Conservation (phyloP, 2,329 filamentous ascomycete species). For the Ceratocystis smalleyi region DNA sequence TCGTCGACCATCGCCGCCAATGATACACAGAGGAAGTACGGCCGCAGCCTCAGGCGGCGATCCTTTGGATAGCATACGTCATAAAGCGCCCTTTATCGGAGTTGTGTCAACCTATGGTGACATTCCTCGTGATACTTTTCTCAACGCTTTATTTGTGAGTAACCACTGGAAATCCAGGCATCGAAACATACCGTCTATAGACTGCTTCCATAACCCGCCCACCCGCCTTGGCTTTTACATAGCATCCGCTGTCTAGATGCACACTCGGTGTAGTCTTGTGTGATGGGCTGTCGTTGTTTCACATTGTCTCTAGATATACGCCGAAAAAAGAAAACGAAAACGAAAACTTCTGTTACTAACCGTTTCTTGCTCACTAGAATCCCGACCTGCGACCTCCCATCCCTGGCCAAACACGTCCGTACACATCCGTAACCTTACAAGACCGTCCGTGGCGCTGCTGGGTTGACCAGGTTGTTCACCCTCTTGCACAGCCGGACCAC, state of each 20-base stretch:
- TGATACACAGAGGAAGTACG: background rate
- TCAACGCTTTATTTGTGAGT: slow-evolving; percentile 16
- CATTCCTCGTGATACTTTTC: slow-evolving; percentile 8
- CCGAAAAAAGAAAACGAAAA: background rate
- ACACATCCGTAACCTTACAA: slow-evolving; percentile 12
- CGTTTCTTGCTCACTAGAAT: background rate
- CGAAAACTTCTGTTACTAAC: background rate
- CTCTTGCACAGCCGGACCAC: slow-evolving; percentile 14
- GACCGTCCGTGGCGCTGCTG: slow-evolving; percentile 14
- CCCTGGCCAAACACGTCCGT: slow-evolving; percentile 2
- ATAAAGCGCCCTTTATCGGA: slow-evolving; percentile 14
- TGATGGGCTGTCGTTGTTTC: too few relatives aligned
- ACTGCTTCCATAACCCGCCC: background rate
- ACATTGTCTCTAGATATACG: too few relatives aligned
- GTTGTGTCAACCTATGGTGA: slow-evolving; percentile 16
- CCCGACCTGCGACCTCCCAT: slow-evolving; percentile 5
- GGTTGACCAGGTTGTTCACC: slow-evolving; percentile 16
- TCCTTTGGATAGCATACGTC: slow-evolving; percentile 8
- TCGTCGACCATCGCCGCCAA: slow-evolving; percentile 6
- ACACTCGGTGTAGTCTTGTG: too few relatives aligned
- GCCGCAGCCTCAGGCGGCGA: background rate
- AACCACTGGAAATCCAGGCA: background rate
- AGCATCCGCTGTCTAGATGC: background rate
- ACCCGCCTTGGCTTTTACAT: background rate
- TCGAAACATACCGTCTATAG: background rate